Evolutionary conservation across 352 stramenopile genomes (phyloP).

Genomic region (Plasmopara halstedii): DNA sequence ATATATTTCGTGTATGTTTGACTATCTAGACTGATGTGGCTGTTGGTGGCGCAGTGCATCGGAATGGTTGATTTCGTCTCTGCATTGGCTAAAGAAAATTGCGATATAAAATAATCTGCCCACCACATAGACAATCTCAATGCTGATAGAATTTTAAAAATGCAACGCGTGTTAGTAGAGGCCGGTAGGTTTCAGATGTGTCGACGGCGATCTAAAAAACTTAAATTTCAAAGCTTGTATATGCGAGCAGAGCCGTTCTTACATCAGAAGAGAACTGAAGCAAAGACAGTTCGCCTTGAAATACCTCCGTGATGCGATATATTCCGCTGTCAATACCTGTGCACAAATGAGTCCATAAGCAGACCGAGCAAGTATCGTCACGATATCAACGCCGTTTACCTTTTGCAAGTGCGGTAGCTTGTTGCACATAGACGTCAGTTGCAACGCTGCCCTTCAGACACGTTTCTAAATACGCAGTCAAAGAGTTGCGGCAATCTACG

Average conservation of each 20-base stretch:
- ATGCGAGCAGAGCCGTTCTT: constrained; percentile 41
- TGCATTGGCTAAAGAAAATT: constrained; percentile 31
- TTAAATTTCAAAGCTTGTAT: constrained; percentile 38
- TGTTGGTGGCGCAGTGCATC: constrained; percentile 19
- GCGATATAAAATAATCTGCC: constrained; percentile 26
- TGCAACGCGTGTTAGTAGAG: neutral
- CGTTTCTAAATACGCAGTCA: constrained; percentile 63
- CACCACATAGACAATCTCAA: constrained; percentile 2
- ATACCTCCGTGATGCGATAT: constrained; percentile 67
- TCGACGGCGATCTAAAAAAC: too few species aligned
- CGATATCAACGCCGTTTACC: constrained; percentile 20
- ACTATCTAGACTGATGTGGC: constrained; percentile 5
- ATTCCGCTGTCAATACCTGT: constrained; percentile 71
- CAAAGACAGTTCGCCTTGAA: constrained; percentile 47
- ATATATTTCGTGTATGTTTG: neutral
- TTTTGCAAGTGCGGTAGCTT: constrained; percentile 50
- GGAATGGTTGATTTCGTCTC: constrained; percentile 37
- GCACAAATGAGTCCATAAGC: constrained; percentile 1
- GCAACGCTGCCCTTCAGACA: constrained; percentile 53
- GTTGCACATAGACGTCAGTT: constrained; percentile 53
- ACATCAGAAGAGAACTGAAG: constrained; percentile 45
- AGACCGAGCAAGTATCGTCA: neutral
- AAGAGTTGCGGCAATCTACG: constrained; percentile 50
- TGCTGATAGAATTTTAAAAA: neutral
- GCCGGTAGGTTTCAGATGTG: too few species aligned